phyloP scores from a whole-genome alignment of 2,329 filamentous ascomycete genomes.

The Ampelomyces quisqualis region DNA sequence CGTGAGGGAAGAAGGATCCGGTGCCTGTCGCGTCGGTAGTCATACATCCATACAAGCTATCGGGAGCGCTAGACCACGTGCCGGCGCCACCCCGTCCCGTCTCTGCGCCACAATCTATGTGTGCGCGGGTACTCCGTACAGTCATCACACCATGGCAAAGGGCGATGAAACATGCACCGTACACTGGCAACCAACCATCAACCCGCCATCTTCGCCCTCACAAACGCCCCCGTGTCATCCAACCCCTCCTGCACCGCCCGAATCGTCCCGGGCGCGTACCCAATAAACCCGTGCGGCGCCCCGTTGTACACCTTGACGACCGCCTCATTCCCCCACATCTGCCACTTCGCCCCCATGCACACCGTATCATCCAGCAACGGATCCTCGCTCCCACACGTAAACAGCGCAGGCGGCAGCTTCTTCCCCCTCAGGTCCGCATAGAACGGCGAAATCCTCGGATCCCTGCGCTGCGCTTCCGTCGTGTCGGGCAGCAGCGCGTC shows the following conservation, averaged over 20 bases:
- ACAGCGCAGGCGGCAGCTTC: conserved; percentile 55
- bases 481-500: conserved; percentile 50
- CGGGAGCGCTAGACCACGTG: too few relatives aligned
- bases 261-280: conserved; percentile 42
- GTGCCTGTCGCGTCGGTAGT: too few relatives aligned
- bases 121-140: too few relatives aligned
- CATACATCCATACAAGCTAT: too few relatives aligned
- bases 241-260: conserved; percentile 43
- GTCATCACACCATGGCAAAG: too few relatives aligned
- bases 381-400: conserved; percentile 58
- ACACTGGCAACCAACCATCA: too few relatives aligned
- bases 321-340: conserved; percentile 52
- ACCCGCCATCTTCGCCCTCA: conserved; percentile 33
- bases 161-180: too few relatives aligned
- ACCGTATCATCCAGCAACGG: conserved; percentile 55
- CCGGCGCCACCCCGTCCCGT: too few relatives aligned
- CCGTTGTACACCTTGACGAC: conserved; percentile 58
- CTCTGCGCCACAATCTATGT: too few relatives aligned
- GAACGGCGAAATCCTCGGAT: conserved; percentile 53
- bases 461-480: conserved; percentile 44
- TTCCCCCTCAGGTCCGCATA: conserved; percentile 48
- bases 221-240: conserved; percentile 45
- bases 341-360: conserved; percentile 58
- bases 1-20: conserved; percentile 7
- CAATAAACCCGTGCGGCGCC: conserved; percentile 56